Evolutionary conservation across 495 filamentous ascomycete genomes (phyloP), one percentile per base, ranked within the genome.

Genomic region (Tuber brumale): DNA sequence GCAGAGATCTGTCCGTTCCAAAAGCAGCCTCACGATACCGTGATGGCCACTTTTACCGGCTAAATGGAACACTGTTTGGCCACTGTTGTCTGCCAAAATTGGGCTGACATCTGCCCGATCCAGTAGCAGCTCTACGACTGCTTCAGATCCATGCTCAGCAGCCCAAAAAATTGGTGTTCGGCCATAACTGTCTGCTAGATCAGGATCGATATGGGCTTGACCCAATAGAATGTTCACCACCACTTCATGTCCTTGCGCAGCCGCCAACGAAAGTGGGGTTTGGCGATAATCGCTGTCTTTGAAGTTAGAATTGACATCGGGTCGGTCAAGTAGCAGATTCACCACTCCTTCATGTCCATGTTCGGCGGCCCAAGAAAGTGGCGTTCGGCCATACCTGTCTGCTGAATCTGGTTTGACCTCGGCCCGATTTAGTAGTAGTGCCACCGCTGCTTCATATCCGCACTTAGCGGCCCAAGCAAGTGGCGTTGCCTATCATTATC

Each of bases 401-500:
- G 57, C 76, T n/a, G 27, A 18, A 45, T 77, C 42, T 19, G 73
- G n/a, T 16, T 81, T 51, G 57, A 76, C 37, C 23, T 43, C 76
- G 35, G 48, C 44, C 35, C 45, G 73, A 23, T 57, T 74, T 10
- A 81, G 80, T 27, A 83, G 75, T 16, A 80, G 39, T 69, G 76
- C 66, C 43, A 83, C 80, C n/a, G 77, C 70, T 21, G 51, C 77
- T 75, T 82, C 71, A 37, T 82, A 10, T 27, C 81, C 80, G 21
- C 42, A 57, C 69, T 12, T 27, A 21, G 74, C 80, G 44, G 80
- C 80, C 46, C 44, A 78, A 12, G 66, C 73, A 23, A 85, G 73
- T 43, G 83, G 82, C 19, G 84, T 84, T 71, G 66, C 74, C 72
- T 43, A 0, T 70, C 61, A 69, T 83, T 79, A 21, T 72, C 79